Evolutionary conservation across 1,139 yeast species (phyloP).

Genomic region (Saccharomyces hybrid): DNA sequence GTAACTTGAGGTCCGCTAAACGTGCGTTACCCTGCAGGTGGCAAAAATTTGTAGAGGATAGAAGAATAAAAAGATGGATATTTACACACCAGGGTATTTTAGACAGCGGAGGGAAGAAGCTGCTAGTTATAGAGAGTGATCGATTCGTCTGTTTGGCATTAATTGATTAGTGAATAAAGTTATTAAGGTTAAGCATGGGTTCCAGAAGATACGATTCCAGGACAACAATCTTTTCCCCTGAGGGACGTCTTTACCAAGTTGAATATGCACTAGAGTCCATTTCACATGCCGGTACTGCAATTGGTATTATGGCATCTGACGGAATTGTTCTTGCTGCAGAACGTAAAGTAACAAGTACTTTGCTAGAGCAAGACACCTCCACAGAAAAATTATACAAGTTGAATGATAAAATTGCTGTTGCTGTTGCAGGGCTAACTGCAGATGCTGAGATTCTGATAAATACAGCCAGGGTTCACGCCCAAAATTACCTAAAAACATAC

Average conservation of each 20-base stretch:
- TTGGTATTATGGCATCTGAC: slow-evolving; percentile 84
- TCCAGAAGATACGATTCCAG: slow-evolving; percentile 91
- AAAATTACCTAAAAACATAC: slow-evolving; percentile 73
- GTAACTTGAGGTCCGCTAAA: neutral
- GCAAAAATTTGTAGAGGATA: slow-evolving; percentile 3
- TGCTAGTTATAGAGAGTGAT: neutral
- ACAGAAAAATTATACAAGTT: slow-evolving; percentile 87
- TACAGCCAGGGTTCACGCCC: slow-evolving; percentile 81
- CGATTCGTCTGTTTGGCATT: neutral
- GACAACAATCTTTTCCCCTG: slow-evolving; percentile 97
- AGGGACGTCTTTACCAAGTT: slow-evolving; percentile 92
- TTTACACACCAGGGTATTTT: neutral
- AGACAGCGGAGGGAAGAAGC: neutral
- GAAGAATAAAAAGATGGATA: neutral
- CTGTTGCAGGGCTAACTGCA: slow-evolving; percentile 97
- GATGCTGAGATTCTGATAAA: slow-evolving; percentile 91
- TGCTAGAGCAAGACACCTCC: slow-evolving; percentile 86
- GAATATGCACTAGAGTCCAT: slow-evolving; percentile 98
- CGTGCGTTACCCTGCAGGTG: slow-evolving; percentile 2
- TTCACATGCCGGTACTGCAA: slow-evolving; percentile 95
- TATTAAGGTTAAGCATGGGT: slow-evolving; percentile 35
- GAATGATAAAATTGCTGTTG: slow-evolving; percentile 79
- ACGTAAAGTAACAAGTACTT: slow-evolving; percentile 84
- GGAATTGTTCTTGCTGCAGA: slow-evolving; percentile 97
- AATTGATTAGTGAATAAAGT: neutral